Evolutionary conservation across 2,329 filamentous ascomycete genomes (phyloP).

Genomic region (Venturia aucupariae): DNA sequence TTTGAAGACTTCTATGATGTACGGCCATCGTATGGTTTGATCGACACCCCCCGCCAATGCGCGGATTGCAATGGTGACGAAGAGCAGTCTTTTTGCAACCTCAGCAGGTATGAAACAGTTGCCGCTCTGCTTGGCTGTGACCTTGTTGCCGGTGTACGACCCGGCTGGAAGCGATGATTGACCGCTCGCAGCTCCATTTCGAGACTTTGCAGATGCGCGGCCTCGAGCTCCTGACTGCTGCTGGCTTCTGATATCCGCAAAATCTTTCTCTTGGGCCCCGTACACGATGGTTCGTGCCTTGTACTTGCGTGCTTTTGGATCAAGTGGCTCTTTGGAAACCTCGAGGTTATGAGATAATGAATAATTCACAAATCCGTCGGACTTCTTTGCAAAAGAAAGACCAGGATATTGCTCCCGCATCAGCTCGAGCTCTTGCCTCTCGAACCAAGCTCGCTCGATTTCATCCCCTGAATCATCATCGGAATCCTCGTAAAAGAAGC

Average conservation of each 20-base stretch:
- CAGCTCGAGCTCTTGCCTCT: constrained; percentile 6
- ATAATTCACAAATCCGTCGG: constrained; percentile 10
- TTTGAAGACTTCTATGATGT: constrained; percentile 37
- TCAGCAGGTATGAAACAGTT: constrained; percentile 10
- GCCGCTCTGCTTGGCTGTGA: constrained; percentile 4
- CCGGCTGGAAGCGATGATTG: neutral
- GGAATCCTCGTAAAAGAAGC: neutral
- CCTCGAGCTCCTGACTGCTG: neutral
- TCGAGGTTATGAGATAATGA: constrained; percentile 5
- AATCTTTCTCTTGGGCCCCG: neutral
- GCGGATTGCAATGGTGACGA: constrained; percentile 13
- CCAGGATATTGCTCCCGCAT: constrained; percentile 11
- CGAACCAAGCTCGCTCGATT: constrained; percentile 5
- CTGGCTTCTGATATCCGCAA: neutral
- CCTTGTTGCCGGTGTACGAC: neutral
- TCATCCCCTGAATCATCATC: constrained; percentile 2
- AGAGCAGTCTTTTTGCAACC: constrained; percentile 6
- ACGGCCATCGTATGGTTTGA: constrained; percentile 5
- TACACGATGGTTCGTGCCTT: neutral
- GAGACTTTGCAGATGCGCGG: neutral
- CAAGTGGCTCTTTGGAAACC: neutral
- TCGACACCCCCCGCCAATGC: constrained; percentile 7
- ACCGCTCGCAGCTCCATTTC: neutral
- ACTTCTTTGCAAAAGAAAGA: neutral
- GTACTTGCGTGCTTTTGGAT: neutral